Evolutionary conservation across 1,139 yeast species (phyloP).

Genomic region (Nadsonia commutata): DNA sequence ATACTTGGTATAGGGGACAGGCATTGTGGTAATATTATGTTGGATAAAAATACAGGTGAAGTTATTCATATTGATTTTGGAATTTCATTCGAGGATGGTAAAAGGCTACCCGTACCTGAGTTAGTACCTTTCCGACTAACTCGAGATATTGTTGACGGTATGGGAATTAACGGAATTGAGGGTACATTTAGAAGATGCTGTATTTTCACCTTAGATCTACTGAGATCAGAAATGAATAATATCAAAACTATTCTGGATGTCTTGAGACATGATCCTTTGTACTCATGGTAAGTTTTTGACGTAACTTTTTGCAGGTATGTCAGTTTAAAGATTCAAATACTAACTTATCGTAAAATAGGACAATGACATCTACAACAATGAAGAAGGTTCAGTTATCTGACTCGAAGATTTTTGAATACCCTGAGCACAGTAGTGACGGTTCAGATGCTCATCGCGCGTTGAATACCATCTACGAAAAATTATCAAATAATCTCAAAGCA

Average conservation of each 20-base stretch:
- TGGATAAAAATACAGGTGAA: slow-evolving; percentile 73
- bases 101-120: slow-evolving; percentile 72
- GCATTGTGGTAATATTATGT: slow-evolving; percentile 75
- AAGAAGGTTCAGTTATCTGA: slow-evolving; percentile 36
- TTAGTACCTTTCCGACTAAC: slow-evolving; percentile 87
- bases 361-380: slow-evolving; percentile 24
- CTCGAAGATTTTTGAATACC: slow-evolving; percentile 15
- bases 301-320: background rate
- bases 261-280: slow-evolving; percentile 81
- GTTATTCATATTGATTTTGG: slow-evolving; percentile 95
- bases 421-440: slow-evolving; percentile 19
- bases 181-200: slow-evolving; percentile 65
- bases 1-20: slow-evolving; percentile 89
- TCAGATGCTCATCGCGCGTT: slow-evolving; percentile 76
- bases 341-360: slow-evolving; percentile 14
- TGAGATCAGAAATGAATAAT: slow-evolving; percentile 51
- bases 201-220: slow-evolving; percentile 56
- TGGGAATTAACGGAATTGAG: slow-evolving; percentile 70
- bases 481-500: slow-evolving; percentile 57
- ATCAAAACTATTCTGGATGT: slow-evolving; percentile 77
- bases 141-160: slow-evolving; percentile 81
- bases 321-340: background rate
- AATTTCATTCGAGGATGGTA: slow-evolving; percentile 90
- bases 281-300: slow-evolving; percentile 68
- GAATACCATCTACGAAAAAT: slow-evolving; percentile 53